These are phyloP conservation scores for Colletotrichum sp. DNA, from an alignment of 2,329 filamentous ascomycete genomes.

Conservation along the genomic window DNA sequence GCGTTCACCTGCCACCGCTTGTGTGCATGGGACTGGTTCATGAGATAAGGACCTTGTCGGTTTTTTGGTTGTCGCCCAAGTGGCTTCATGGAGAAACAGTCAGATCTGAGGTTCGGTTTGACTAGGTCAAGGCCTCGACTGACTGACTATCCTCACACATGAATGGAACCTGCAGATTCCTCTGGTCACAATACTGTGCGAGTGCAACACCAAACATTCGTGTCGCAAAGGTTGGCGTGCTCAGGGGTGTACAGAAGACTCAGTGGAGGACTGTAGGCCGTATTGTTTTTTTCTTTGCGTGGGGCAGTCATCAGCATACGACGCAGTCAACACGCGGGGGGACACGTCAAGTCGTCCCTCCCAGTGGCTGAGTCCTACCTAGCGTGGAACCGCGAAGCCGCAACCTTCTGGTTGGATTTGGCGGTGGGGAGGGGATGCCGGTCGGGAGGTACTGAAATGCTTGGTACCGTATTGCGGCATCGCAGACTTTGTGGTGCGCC, in stretches of 20 bases:
- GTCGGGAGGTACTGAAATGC: not conserved
- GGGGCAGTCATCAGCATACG: not conserved
- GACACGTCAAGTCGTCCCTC: conserved; percentile 4
- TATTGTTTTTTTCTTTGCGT: not conserved
- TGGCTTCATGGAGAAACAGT: not conserved
- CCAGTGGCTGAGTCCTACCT: conserved; percentile 13
- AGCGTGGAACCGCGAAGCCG: conserved; percentile 2
- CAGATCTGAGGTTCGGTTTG: not conserved
- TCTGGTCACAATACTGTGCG: not conserved
- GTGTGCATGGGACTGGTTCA: not conserved
- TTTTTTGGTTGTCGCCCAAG: not conserved
- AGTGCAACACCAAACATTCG: not conserved
- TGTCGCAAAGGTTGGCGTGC: not conserved
- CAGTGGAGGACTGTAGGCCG: not conserved
- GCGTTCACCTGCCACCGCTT: not conserved
- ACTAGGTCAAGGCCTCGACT: not conserved
- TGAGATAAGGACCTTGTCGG: not conserved
- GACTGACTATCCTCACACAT: not conserved
- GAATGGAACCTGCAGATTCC: not conserved
- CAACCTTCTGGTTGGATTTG: conserved; percentile 8
- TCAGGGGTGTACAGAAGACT: not conserved
- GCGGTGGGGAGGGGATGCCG: conserved; percentile 2
- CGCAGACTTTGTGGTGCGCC: not conserved
- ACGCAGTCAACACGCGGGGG: not conserved
- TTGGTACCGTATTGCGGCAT: not conserved